Evolutionary conservation across 116 monocot genomes (phyloP).

Genomic region (Papilionanthe hybrid): DNA sequence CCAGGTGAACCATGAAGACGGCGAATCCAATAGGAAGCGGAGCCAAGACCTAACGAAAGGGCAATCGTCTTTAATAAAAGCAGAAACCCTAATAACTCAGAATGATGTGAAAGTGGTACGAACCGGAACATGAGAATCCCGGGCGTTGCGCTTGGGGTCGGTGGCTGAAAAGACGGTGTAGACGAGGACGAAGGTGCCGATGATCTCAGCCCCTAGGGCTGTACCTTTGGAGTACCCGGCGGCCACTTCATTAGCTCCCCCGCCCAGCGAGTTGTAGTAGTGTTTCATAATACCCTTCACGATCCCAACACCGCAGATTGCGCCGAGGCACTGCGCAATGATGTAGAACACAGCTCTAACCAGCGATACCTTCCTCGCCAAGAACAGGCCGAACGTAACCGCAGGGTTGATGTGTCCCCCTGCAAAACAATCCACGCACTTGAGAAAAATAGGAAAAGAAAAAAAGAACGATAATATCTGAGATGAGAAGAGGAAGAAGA

Average conservation of each 20-base stretch:
- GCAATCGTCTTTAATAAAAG: neutral
- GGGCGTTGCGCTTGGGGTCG: constrained; percentile 70
- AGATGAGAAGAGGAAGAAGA: neutral
- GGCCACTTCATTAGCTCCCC: constrained; percentile 40
- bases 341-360: constrained; percentile 39
- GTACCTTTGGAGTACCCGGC: constrained; percentile 44
- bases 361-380: constrained; percentile 49
- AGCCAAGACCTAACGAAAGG: constrained; percentile 5
- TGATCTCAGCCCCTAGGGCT: constrained; percentile 70
- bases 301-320: constrained; percentile 41
- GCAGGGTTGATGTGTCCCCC: constrained; percentile 37
- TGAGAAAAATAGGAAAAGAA: neutral
- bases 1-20: constrained; percentile 7
- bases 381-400: constrained; percentile 34
- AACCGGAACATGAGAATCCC: constrained; percentile 55
- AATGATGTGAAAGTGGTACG: neutral
- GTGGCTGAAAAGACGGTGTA: constrained; percentile 90
- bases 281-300: constrained; percentile 47
- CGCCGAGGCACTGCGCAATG: constrained; percentile 46
- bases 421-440: neutral
- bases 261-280: constrained; percentile 30
- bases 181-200: constrained; percentile 82
- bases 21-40: constrained; percentile 14
- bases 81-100: neutral
- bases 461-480: neutral